phyloP scores from a whole-genome alignment of 2,329 filamentous ascomycete species.

The Fusarium chuoi region DNA sequence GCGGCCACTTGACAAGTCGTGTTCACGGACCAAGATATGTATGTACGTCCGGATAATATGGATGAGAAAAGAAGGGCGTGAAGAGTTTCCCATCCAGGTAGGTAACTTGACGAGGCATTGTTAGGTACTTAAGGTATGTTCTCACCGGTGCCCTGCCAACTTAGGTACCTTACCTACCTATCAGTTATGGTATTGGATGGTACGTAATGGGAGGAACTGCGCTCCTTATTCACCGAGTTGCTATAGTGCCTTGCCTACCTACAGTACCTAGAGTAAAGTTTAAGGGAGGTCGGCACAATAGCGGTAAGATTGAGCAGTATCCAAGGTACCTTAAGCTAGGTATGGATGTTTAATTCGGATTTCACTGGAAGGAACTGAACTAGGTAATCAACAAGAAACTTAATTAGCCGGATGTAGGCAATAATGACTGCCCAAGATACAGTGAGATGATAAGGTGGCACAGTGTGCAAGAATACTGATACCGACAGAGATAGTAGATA shows the following conservation, averaged over 20 bases:
- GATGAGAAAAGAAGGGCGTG: not conserved
- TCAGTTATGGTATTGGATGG: not conserved
- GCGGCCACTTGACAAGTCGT: not conserved
- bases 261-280: too few species aligned
- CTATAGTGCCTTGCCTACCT: not conserved
- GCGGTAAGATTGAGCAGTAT: not conserved
- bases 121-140: not conserved
- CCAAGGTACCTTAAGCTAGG: too few species aligned
- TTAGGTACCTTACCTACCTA: not conserved
- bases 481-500: not conserved
- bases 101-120: not conserved
- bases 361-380: not conserved
- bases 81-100: not conserved
- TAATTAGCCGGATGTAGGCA: not conserved
- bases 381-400: not conserved
- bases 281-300: not conserved
- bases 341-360: not conserved
- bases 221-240: not conserved
- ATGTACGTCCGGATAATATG: not conserved
- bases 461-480: not conserved
- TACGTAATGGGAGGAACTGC: not conserved
- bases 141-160: not conserved
- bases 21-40: not conserved
- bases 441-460: not conserved
- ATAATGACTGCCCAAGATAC: not conserved